Base-by-base conservation (phyloP, 352 stramenopile genomes). In the Pythium dissotocum region DNA sequence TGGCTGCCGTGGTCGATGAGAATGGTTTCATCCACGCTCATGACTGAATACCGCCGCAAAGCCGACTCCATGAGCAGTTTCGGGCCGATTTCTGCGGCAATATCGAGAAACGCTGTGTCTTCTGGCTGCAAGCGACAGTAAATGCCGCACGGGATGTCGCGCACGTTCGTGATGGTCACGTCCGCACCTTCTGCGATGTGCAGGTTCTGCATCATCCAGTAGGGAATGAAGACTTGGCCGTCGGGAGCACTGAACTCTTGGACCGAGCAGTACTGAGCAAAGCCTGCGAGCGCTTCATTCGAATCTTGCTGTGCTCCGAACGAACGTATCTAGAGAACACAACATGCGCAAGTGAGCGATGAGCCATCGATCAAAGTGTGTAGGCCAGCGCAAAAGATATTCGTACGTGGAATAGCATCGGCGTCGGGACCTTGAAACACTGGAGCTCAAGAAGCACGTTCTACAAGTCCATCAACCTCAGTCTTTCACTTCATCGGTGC, bases 171-270 rank as follows among this genome's bases (percentile, higher is more conserved):
- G 10, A 88, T 53, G n/a, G 77, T 61, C 9, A 88, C 70, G 9
- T 65, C 64, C 0, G 54, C 70, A 7, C 79, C 82, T 72, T 89
- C 82, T 0, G 61, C 35, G 28, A 86, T 61, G 4, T 72, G 24
- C 6, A 89, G 67, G 56, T 80, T 83, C 58, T 89, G 78, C 82
- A 90, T 90, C 35, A 90, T 85, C 82, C 82, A 90, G 59, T 87
- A 88, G 1, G 82, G 82, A 18, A 87, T 73, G 48, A 83, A 90
- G 16, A 77, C 76, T 53, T 87, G 72, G 2, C 76, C 80, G 30
- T 79, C 65, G 2, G 80, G 73, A 28, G 82, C 75, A 58, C 80
- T 89, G 60, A 90, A 90, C 46, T 90, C 82, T 51, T 88, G 79
- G 12, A 90, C 80, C 0, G 78, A 85, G 55, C 82, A 88, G 40